These are phyloP conservation scores for Petasospora fabianii DNA, from an alignment of 1,139 yeast genomes.

Conservation along the genomic window DNA sequence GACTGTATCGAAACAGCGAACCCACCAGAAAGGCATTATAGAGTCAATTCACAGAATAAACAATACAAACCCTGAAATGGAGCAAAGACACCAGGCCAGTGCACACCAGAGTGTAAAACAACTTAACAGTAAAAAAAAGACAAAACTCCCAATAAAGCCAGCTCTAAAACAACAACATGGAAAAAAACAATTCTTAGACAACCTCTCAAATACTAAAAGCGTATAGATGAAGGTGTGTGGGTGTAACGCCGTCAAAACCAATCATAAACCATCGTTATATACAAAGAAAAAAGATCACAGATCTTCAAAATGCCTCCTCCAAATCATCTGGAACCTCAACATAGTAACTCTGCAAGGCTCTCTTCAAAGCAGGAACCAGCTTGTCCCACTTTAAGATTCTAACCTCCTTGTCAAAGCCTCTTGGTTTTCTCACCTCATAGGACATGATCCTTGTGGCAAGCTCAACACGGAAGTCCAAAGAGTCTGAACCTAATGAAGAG, in stretches of 20 bases:
- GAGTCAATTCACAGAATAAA: neutral
- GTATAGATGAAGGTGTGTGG: neutral
- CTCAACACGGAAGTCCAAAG: conserved; percentile 44
- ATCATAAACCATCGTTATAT: too few species aligned
- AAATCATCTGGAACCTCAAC: conserved; percentile 41
- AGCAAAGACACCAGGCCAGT: too few species aligned
- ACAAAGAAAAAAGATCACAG: neutral
- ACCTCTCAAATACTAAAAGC: too few species aligned
- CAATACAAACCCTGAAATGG: too few species aligned
- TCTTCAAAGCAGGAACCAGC: conserved; percentile 52
- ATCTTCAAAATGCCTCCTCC: conserved; percentile 5
- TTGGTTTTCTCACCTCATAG: conserved; percentile 58
- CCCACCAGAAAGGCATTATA: too few species aligned
- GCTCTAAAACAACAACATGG: too few species aligned
- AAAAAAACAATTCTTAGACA: too few species aligned
- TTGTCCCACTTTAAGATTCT: conserved; percentile 60
- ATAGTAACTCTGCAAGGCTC: conserved; percentile 64
- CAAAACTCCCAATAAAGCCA: too few species aligned
- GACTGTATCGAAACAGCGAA: too few species aligned
- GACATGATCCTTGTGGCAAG: conserved; percentile 63
- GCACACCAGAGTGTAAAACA: too few species aligned
- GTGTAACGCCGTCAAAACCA: neutral
- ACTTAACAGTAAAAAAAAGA: too few species aligned
- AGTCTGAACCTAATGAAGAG: conserved; percentile 19
- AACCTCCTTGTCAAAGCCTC: conserved; percentile 67